phyloP scores from a whole-genome alignment of 2,329 filamentous ascomycete genomes.

The Didymella sp. region DNA sequence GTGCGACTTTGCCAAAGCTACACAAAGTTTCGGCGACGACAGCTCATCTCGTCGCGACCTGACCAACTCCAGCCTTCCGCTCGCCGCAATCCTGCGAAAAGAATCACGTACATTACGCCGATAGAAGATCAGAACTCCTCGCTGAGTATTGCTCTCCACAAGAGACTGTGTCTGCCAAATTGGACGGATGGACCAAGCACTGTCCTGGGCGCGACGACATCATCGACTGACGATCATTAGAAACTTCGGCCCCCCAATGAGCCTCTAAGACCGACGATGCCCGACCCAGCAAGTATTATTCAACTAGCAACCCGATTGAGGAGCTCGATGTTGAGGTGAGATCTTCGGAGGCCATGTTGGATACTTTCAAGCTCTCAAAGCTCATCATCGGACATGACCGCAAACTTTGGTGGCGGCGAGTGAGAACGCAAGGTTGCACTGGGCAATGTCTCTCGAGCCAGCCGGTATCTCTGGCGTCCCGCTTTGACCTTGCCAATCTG shows the following conservation, averaged over 20 bases:
- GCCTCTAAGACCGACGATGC: neutral
- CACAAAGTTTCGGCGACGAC: slow-evolving; percentile 15
- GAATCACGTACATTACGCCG: neutral
- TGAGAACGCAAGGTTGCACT: slow-evolving; percentile 19
- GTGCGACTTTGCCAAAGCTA: slow-evolving; percentile 9
- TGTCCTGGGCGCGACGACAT: slow-evolving; percentile 13
- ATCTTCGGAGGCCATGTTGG: slow-evolving; percentile 7
- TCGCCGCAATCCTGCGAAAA: neutral
- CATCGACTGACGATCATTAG: slow-evolving; percentile 14
- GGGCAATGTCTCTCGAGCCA: slow-evolving; percentile 23
- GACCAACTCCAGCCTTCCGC: neutral
- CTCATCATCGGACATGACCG: slow-evolving; percentile 26
- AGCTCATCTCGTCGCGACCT: slow-evolving; percentile 7
- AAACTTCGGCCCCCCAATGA: slow-evolving; percentile 2
- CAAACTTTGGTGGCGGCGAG: slow-evolving; percentile 24
- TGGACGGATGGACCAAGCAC: slow-evolving; percentile 2
- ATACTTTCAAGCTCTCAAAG: slow-evolving; percentile 3
- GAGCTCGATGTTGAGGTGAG: neutral
- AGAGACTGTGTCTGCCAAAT: slow-evolving; percentile 8
- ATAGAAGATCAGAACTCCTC: neutral
- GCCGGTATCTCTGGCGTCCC: slow-evolving; percentile 23
- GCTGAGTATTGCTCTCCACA: neutral
- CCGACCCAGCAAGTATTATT: slow-evolving; percentile 11
- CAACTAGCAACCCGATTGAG: slow-evolving; percentile 9
- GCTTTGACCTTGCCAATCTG: slow-evolving; percentile 27